Evolutionary conservation across 108 stramenopile genomes (phyloP).

Genomic region (Cyclotella cryptica): DNA sequence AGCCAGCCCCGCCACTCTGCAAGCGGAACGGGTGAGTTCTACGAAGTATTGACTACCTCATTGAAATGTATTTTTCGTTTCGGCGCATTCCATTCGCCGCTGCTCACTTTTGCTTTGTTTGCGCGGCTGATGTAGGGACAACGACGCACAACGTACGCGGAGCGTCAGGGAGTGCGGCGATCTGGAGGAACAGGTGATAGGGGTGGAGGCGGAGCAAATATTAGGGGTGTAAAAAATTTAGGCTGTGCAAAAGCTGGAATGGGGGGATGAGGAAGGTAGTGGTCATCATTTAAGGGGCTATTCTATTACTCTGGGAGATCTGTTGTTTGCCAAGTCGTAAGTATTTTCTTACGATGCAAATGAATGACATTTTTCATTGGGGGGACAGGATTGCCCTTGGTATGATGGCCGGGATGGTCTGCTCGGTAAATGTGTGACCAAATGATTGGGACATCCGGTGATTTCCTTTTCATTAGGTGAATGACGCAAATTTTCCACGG

Average conservation of each 20-base stretch:
- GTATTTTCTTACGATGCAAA: neutral
- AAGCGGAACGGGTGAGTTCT: conserved; percentile 38
- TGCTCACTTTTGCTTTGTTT: neutral
- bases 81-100: neutral
- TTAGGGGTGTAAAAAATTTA: conserved; percentile 42
- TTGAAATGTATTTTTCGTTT: neutral
- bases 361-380: neutral
- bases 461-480: conserved; percentile 28
- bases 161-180: conserved; percentile 51
- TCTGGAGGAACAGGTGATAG: conserved; percentile 18
- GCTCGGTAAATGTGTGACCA: conserved; percentile 4
- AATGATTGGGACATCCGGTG: conserved; percentile 6
- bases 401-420: conserved; percentile 48
- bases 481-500: conserved; percentile 42
- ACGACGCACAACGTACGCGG: conserved; percentile 43
- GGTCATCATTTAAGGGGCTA: conserved; percentile 37
- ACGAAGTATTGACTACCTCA: neutral
- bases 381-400: conserved; percentile 11
- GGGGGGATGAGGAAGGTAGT: conserved; percentile 58
- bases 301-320: neutral
- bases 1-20: conserved; percentile 37
- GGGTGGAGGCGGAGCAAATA: conserved; percentile 41
- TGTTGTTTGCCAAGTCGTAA: neutral
- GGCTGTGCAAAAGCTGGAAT: conserved; percentile 40
- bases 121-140: conserved; percentile 18